Evolutionary conservation across 2,329 filamentous ascomycete genomes (phyloP), one percentile per base, ranked within the genome.

Genomic region (Talaromyces sp.): DNA sequence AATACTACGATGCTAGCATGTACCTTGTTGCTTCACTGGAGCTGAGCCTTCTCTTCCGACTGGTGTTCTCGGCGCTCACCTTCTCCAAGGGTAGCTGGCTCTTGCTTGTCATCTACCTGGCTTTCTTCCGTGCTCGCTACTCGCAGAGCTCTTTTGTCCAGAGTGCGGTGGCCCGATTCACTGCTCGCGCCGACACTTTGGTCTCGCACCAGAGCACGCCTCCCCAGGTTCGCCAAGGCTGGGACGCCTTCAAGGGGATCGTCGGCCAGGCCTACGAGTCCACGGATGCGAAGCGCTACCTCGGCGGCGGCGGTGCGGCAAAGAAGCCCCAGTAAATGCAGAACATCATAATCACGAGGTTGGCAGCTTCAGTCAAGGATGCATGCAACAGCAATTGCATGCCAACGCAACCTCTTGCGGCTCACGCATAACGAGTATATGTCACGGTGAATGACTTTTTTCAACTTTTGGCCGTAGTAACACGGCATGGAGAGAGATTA

Each of bases 1-100:
- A 92, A 75, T 97, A 98, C 85, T 99, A 99, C 75, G 95, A 99
- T 76, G 81, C 86, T 64, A 96, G 92, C 78, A 99, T 99, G 95
- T 91, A 90, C 62, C 82, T 98, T 64, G 95, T 99, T 34, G 90
- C 94, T 42, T 82, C 83, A 54, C 90, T 99, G 63, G 95, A 99
- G 81, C 91, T 98, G 68, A 79, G 85, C 47, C 87, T 98, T 63
- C 96, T 93, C 88, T 81, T 90, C 77, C 92, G 95, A 72, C 81
- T 99, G 60, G 73, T 96, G 56, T 79, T 92, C 60, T 89, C 91
- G 34, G 91, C 92, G 65, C 79, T 98, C 65, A 82, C 96, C 68
- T 98, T 98, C 86, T 87, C 89, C 80, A 91, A 89, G 76, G 89
- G 92, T 68, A 95, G 91, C 65, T 97, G 94, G 92, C 87, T 97